Evolutionary conservation across 2,329 filamentous ascomycete genomes (phyloP).

Genomic region (Aureobasidium leucospermi): DNA sequence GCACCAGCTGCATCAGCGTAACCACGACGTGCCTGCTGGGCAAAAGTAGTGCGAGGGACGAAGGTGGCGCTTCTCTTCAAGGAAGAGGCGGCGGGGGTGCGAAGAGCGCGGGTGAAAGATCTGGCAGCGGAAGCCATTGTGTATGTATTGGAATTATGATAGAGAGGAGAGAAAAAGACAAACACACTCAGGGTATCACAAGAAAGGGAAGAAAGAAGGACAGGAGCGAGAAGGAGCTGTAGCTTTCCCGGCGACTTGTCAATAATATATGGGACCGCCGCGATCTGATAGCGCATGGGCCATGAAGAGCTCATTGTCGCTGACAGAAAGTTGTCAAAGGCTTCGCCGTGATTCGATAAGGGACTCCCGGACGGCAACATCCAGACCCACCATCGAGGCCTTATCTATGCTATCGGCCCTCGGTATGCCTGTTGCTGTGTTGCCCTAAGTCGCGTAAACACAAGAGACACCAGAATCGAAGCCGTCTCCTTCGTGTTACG

Average conservation of each 20-base stretch:
- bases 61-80: constrained; percentile 49
- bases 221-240: not conserved
- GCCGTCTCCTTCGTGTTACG: not conserved
- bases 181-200: constrained; percentile 10
- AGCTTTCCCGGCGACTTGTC: constrained; percentile 4
- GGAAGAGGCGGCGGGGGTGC: constrained; percentile 40
- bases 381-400: constrained; percentile 11
- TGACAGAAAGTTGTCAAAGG: constrained; percentile 13
- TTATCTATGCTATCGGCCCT: constrained; percentile 9
- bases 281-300: constrained; percentile 11
- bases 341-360: constrained; percentile 13
- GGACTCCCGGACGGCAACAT: constrained; percentile 6
- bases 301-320: not conserved
- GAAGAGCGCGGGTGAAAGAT: constrained; percentile 33
- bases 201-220: constrained; percentile 11
- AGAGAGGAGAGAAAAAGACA: not conserved
- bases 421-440: not conserved
- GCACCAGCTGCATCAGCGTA: constrained; percentile 55
- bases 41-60: constrained; percentile 59
- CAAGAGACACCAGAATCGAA: not conserved
- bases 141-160: constrained; percentile 2
- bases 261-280: constrained; percentile 6
- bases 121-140: constrained; percentile 32
- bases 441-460: not conserved
- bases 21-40: constrained; percentile 66